Evolutionary conservation across 2,329 filamentous ascomycete genomes (phyloP).

Genomic region (Blumeriella jaapii): DNA sequence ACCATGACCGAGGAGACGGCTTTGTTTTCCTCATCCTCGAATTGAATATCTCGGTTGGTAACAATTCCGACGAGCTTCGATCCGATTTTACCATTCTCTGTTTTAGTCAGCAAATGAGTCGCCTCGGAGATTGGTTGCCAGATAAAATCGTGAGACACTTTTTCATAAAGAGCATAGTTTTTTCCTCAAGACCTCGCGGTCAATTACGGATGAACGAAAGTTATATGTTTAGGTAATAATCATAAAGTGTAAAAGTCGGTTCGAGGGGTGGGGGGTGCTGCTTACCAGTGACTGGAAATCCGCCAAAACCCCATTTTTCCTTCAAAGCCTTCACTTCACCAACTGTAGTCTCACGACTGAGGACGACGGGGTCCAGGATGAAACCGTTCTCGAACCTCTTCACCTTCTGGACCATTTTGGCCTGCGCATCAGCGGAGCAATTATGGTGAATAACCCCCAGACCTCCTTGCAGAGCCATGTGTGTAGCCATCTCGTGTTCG

Average conservation of each 20-base stretch:
- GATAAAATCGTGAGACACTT: constrained; percentile 3
- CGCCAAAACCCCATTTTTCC: constrained; percentile 97
- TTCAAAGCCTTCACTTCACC: constrained; percentile 85
- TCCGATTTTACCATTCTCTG: constrained; percentile 83
- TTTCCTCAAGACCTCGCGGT: constrained; percentile 81
- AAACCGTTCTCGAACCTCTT: constrained; percentile 99
- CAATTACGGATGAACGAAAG: constrained; percentile 99
- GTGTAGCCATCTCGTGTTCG: constrained; percentile 98
- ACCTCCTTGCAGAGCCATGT: constrained; percentile 82
- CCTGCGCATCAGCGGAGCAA: constrained; percentile 93
- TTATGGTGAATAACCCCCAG: constrained; percentile 98
- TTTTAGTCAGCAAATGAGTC: constrained; percentile 30
- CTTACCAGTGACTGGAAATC: constrained; percentile 97
- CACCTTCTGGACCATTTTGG: constrained; percentile 98
- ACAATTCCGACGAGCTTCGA: constrained; percentile 97
- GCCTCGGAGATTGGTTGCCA: background rate
- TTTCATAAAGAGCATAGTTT: constrained; percentile 38
- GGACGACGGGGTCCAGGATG: constrained; percentile 90
- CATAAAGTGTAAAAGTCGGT: constrained; percentile 35
- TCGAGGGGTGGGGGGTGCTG: constrained; percentile 20
- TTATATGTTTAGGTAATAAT: constrained; percentile 84
- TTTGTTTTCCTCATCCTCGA: constrained; percentile 64
- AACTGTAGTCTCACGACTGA: constrained; percentile 77
- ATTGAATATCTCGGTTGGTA: constrained; percentile 96
- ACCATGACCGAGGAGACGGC: constrained; percentile 89